Conservation (phyloP, 2,329 filamentous ascomycete genomes). For the Ceratocystis eucalypticola region DNA sequence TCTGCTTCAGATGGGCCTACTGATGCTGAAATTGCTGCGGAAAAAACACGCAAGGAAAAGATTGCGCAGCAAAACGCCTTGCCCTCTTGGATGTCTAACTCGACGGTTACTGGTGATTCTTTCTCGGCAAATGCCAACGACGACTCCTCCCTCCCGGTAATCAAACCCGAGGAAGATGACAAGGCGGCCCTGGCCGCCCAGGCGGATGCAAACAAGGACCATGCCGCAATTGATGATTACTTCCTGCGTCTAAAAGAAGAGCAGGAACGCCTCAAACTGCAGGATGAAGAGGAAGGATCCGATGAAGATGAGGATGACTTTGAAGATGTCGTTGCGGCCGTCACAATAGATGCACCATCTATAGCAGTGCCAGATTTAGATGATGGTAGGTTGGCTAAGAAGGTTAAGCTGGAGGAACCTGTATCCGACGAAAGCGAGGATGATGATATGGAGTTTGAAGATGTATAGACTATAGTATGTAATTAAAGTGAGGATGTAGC, state of each 20-base stretch:
- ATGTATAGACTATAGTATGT: constrained; percentile 30
- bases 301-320: constrained; percentile 31
- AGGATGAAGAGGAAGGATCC: constrained; percentile 22
- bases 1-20: constrained; percentile 51
- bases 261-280: constrained; percentile 31
- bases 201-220: constrained; percentile 37
- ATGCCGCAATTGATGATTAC: constrained; percentile 49
- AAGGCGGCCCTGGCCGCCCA: constrained; percentile 33
- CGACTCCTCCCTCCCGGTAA: constrained; percentile 23
- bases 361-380: constrained; percentile 16
- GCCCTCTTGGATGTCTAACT: constrained; percentile 58
- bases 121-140: constrained; percentile 31
- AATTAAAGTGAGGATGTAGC: no score
- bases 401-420: constrained; percentile 44
- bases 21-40: constrained; percentile 52
- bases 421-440: constrained; percentile 31
- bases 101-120: constrained; percentile 52
- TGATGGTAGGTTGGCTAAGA: constrained; percentile 35
- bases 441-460: constrained; percentile 44
- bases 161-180: constrained; percentile 32
- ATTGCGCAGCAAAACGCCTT: constrained; percentile 55
- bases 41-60: constrained; percentile 51
- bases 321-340: constrained; percentile 35
- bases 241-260: constrained; percentile 53
- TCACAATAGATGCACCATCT: constrained; percentile 14